phyloP scores from a whole-genome alignment of 306 rosid species.

The Quercus rubra region DNA sequence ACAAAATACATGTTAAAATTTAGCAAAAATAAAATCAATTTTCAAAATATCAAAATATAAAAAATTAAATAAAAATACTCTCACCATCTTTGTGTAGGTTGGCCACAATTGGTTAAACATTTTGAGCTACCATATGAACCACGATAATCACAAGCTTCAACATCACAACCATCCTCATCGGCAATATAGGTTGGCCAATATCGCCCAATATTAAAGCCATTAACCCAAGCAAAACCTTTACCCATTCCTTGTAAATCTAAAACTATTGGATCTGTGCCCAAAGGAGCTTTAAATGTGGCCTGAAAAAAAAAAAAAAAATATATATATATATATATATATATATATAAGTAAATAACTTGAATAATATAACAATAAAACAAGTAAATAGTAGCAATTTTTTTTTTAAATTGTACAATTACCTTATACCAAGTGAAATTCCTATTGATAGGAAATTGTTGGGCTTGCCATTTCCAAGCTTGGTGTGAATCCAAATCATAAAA shows the following conservation, averaged over 20 bases:
- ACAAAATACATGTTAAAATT: background rate
- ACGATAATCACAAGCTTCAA: conserved; percentile 50
- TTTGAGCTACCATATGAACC: conserved; percentile 33
- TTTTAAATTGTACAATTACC: conserved; percentile 4
- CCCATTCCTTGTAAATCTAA: conserved; percentile 47
- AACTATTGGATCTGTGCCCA: conserved; percentile 38
- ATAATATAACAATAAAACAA: background rate
- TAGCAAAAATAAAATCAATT: background rate
- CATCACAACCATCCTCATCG: conserved; percentile 32
- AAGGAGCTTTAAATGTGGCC: conserved; percentile 57
- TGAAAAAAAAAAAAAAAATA: background rate
- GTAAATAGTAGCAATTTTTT: background rate
- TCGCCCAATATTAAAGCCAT: conserved; percentile 42
- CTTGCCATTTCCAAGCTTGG: conserved; percentile 30
- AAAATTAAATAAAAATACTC: background rate
- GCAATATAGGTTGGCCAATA: conserved; percentile 47
- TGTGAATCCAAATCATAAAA: conserved; percentile 20
- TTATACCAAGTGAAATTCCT: conserved; percentile 59
- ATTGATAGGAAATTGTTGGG: conserved; percentile 16
- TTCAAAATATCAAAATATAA: background rate
- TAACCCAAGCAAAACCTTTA: conserved; percentile 56
- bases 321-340: background rate
- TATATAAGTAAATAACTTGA: background rate
- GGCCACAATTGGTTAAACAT: conserved; percentile 50
- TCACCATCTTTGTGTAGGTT: conserved; percentile 50